Conservation (phyloP, 805 yeast species). For the Cyberlindnera lachancei region DNA sequence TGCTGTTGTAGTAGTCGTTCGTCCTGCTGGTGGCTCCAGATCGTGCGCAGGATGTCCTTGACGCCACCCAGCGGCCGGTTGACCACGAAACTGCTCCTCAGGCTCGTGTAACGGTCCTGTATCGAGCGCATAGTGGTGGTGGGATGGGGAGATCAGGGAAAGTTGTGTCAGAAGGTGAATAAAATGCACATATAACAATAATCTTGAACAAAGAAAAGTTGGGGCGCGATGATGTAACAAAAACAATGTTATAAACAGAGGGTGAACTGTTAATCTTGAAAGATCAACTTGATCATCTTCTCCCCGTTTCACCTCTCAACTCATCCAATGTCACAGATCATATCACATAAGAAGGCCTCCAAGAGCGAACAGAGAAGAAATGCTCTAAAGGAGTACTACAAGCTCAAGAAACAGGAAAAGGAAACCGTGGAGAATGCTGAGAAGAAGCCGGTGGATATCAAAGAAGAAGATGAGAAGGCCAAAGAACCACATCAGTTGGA, state of each 20-base stretch:
- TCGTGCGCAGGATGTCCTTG: neutral
- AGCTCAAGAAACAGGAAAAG: slow-evolving; percentile 25
- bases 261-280: too few relatives aligned
- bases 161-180: too few relatives aligned
- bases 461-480: slow-evolving; percentile 19
- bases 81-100: neutral
- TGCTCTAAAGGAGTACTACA: slow-evolving; percentile 37
- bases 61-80: too few relatives aligned
- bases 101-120: slow-evolving; percentile 1
- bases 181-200: too few relatives aligned
- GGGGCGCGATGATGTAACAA: too few relatives aligned
- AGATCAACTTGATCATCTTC: too few relatives aligned
- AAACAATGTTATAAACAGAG: too few relatives aligned
- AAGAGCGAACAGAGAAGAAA: slow-evolving; percentile 25
- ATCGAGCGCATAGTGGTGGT: slow-evolving; percentile 8
- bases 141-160: slow-evolving; percentile 20
- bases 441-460: slow-evolving; percentile 2
- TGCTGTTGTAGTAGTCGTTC: neutral
- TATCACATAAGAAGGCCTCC: slow-evolving; percentile 18
- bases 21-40: neutral
- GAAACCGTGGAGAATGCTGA: slow-evolving; percentile 5
- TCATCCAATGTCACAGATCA: too few relatives aligned
- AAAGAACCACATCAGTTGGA: slow-evolving; percentile 24
- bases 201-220: too few relatives aligned
- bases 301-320: too few relatives aligned